A percentile compares a stretch with the other conserved stretches of the same genome.
These are phyloP conservation scores for Sugiyamaella novakii DNA, from an alignment of 1,139 yeast species.

Conservation along the genomic window DNA sequence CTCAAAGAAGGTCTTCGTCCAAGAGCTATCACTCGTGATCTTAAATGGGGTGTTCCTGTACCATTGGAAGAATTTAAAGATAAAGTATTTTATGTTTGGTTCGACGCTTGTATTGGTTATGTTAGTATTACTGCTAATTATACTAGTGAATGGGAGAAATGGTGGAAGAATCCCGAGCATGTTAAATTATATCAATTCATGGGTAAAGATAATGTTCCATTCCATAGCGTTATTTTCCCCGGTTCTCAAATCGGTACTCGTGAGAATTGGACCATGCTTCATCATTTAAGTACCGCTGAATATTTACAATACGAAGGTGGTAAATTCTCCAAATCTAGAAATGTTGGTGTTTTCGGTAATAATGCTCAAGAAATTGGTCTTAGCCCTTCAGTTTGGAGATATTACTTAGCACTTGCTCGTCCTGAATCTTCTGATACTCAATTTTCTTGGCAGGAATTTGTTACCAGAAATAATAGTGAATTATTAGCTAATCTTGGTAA, in stretches of 20 bases:
- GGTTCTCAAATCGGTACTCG: conserved; percentile 85
- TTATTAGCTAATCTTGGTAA: conserved; percentile 94
- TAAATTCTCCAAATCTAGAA: conserved; percentile 94
- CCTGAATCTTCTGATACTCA: conserved; percentile 97
- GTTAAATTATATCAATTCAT: conserved; percentile 91
- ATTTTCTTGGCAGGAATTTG: conserved; percentile 96
- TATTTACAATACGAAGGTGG: conserved; percentile 97
- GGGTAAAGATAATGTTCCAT: conserved; percentile 99
- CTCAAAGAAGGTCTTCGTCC: conserved; percentile 89
- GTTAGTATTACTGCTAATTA: conserved; percentile 94
- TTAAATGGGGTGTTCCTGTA: conserved; percentile 98
- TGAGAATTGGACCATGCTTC: conserved; percentile 87
- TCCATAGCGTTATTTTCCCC: conserved; percentile 98
- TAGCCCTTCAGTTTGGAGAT: conserved; percentile 95
- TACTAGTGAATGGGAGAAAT: conserved; percentile 74
- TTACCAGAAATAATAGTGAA: conserved; percentile 88
- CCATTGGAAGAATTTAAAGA: conserved; percentile 77
- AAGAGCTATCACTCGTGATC: conserved; percentile 95
- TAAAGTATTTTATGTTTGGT: conserved; percentile 97
- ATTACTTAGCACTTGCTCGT: conserved; percentile 85
- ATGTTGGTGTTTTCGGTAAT: conserved; percentile 97
- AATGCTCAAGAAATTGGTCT: conserved; percentile 93
- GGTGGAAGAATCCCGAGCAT: conserved; percentile 92
- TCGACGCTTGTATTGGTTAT: conserved; percentile 97
- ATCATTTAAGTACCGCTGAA: conserved; percentile 92